Evolutionary conservation across 2,329 filamentous ascomycete species (phyloP), one percentile per base, ranked within the genome.

Genomic region (Akanthomyces dipterigenus): DNA sequence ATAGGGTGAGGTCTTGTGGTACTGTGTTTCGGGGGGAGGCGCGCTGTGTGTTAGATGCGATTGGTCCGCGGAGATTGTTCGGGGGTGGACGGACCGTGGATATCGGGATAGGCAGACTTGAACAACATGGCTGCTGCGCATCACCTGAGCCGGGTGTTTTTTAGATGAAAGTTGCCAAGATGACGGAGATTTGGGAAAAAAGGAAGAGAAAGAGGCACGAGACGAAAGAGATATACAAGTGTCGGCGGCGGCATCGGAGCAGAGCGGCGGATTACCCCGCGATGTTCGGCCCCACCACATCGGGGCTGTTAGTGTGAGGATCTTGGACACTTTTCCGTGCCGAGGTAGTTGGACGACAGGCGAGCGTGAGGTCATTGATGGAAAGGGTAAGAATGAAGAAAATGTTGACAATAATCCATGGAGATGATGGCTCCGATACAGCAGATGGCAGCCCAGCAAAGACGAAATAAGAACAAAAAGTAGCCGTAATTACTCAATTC

Each of bases 81-180:
- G 50, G 8, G 42, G 55, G 22, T 14, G 12, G 20, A 56, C 36
- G 36, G 20, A 62, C 60, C 53, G 46, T 56, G n/a, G 26, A 62
- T 57, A 11, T 62, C 60, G 16, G 60, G 60, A 31, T 62, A 56
- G 18, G 46, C 34, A 20, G 60, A 62, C 36, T 57, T 62, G 53
- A 62, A 62, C 26, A 62, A 8, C 60, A 62, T 62, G 48, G 22
- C 20, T 20, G 16, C 18, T 42, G 4, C 16, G n/a, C 38, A 38
- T 16, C 36, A 16, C 12, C 36, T 38, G 36, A 16, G 3, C 36
- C 36, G 3, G 36, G 36, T 9, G 3, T 38, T 3, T 34, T 2
- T 8, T 38, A 11, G 5, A 38, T 38, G 2, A 14, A 16, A 16
- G 14, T 38, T 38, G 12, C 36, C 12, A 38, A 14, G 36, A 16